Base-by-base conservation (phyloP, 805 yeast genomes). In the Hanseniaspora clermontiae region DNA sequence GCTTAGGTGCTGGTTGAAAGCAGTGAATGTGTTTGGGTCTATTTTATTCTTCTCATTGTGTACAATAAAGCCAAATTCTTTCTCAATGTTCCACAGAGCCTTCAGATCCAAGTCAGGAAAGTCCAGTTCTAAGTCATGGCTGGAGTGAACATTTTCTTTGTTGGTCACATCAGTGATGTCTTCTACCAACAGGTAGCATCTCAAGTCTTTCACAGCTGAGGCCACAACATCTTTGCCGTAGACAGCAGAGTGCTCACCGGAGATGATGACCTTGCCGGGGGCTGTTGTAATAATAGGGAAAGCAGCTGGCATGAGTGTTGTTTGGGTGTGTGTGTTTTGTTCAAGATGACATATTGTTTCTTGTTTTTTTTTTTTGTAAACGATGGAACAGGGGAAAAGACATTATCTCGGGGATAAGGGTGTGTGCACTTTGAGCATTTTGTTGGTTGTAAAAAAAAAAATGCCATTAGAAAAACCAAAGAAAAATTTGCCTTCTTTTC, bases 221-320 rank as follows among this genome's bases (percentile, higher is more conserved):
- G 98, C 97, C 53, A 93, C 86, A 12, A 97, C 97, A 1, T 96
- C 96, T 65, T 81, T 86, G 48, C 86, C 83, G 66, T 86, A 87
- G 0, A 93, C 98, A 1, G 95, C 97, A 8, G 97, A 86, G 65
- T 93, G 98, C 66, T 93, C 98, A 24, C 98, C 98, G 68, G 90
- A 93, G 38, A 93, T 75, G 62, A 93, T 93, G 47, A 89, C 95
- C 65, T 93, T 93, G 4, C 98, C 98, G 0, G 98, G 98, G 0
- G 98, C 93, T 55, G 96, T 86, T 1, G 88, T 87, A 51, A 80
- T 70, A 67, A 90, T 87, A 19, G 88, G 85, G 43, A 66, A 51
- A 1, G 20, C 6, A 11, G n/a, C 10, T 11, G n/a, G 12, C 49
- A 51, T 51, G 36, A 5, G 36, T 32, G 10, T 32, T 14, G 12